phyloP scores from a whole-genome alignment of 768 basidiomycete genomes.

The Xerocomellus intermedius region DNA sequence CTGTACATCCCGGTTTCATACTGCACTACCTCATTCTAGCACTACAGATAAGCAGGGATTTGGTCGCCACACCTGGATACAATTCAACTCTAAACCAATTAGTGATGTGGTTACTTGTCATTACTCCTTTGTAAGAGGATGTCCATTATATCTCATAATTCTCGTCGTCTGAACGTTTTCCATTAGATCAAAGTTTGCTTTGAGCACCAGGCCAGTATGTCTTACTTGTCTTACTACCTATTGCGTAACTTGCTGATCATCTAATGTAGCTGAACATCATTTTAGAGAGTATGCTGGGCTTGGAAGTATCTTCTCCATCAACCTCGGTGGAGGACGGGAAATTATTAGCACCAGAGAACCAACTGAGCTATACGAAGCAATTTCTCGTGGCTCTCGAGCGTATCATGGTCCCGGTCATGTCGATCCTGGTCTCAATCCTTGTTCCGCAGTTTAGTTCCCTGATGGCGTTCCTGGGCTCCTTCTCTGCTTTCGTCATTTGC shows the following conservation, averaged over 20 bases:
- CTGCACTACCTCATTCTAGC: neutral
- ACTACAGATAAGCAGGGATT: constrained; percentile 74
- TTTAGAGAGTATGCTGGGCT: constrained; percentile 72
- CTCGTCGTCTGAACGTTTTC: constrained; percentile 14
- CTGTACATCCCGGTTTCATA: neutral
- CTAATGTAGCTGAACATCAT: constrained; percentile 70
- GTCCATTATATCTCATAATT: neutral
- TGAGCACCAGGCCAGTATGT: constrained; percentile 76
- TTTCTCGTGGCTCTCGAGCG: constrained; percentile 53
- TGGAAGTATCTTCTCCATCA: constrained; percentile 41
- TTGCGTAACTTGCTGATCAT: neutral
- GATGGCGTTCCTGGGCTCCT: constrained; percentile 93
- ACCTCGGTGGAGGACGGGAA: constrained; percentile 28
- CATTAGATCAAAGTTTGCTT: constrained; percentile 79
- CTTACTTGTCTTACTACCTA: neutral
- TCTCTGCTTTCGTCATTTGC: constrained; percentile 75
- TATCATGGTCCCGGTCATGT: constrained; percentile 52
- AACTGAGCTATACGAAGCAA: constrained; percentile 31
- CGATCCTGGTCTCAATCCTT: constrained; percentile 68
- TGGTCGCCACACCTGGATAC: constrained; percentile 72
- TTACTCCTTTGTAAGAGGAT: constrained; percentile 61
- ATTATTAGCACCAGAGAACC: constrained; percentile 10
- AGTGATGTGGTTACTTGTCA: constrained; percentile 84
- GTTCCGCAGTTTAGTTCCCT: constrained; percentile 78
- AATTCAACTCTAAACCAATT: constrained; percentile 66